These are phyloP conservation scores for Neonectria hederae DNA, from an alignment of 2,329 filamentous ascomycete species.

Conservation along the genomic window DNA sequence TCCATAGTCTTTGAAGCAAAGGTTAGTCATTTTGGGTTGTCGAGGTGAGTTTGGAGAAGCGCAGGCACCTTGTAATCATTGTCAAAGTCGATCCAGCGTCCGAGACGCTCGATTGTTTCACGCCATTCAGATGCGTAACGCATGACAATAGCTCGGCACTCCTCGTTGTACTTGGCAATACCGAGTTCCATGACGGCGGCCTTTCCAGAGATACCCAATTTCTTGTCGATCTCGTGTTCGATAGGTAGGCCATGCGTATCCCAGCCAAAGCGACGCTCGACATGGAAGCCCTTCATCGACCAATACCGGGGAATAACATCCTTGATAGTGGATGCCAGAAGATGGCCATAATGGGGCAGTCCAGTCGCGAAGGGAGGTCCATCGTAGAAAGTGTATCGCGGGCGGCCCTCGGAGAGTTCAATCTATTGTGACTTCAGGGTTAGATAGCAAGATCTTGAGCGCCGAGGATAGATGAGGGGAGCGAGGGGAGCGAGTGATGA, in stretches of 20 bases:
- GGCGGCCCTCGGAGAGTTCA: slow-evolving; percentile 82
- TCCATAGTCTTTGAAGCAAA: slow-evolving; percentile 79
- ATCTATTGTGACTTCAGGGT: slow-evolving; percentile 51
- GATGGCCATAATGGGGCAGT: slow-evolving; percentile 73
- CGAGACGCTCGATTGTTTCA: slow-evolving; percentile 84
- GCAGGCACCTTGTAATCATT: slow-evolving; percentile 85
- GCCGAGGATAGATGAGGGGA: neutral
- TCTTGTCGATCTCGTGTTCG: slow-evolving; percentile 98
- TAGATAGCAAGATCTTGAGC: slow-evolving; percentile 8
- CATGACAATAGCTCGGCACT: slow-evolving; percentile 95
- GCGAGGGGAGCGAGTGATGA: neutral
- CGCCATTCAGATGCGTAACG: slow-evolving; percentile 88
- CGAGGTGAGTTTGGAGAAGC: too few relatives aligned
- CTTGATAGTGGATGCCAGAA: slow-evolving; percentile 93
- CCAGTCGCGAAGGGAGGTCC: slow-evolving; percentile 83
- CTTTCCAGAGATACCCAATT: slow-evolving; percentile 86
- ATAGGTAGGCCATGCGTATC: slow-evolving; percentile 94
- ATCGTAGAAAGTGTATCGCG: slow-evolving; percentile 95
- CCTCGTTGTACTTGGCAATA: slow-evolving; percentile 87
- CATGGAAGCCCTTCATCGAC: slow-evolving; percentile 96
- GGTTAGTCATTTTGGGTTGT: slow-evolving; percentile 19
- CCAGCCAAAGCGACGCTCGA: slow-evolving; percentile 94
- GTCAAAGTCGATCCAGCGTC: slow-evolving; percentile 97
- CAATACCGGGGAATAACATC: slow-evolving; percentile 97
- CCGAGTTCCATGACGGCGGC: slow-evolving; percentile 88